Percentiles rank a stretch among this genome's conserved stretches.
These are phyloP conservation scores for Tylopilus cervinicoccineus DNA, from an alignment of 768 basidiomycete genomes.

Conservation along the genomic window DNA sequence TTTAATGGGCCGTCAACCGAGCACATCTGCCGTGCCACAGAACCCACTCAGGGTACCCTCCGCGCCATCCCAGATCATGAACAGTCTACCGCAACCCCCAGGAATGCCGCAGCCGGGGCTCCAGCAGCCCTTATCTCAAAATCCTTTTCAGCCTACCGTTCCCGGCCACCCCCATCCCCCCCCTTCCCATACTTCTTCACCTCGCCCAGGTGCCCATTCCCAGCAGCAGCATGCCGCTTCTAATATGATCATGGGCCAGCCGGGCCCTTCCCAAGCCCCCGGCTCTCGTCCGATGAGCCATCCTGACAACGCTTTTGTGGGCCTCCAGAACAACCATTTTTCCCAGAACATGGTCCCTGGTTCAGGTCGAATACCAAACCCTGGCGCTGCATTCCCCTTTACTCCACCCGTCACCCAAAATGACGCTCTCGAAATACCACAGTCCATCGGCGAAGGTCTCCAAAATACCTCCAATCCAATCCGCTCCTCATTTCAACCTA, in stretches of 20 bases:
- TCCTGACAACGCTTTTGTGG: conserved; percentile 44
- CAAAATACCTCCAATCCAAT: conserved; percentile 34
- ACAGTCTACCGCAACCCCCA: conserved; percentile 35
- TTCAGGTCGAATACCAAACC: conserved; percentile 33
- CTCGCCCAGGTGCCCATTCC: conserved; percentile 26
- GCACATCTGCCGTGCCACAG: conserved; percentile 39
- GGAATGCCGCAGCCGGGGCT: conserved; percentile 28
- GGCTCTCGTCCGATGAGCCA: conserved; percentile 40
- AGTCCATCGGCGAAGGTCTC: conserved; percentile 37
- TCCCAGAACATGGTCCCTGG: conserved; percentile 29
- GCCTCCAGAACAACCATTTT: conserved; percentile 37
- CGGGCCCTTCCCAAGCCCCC: conserved; percentile 28
- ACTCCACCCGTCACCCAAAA: conserved; percentile 48
- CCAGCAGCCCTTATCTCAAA: conserved; percentile 29
- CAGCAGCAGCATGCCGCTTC: conserved; percentile 27
- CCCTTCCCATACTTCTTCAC: conserved; percentile 28
- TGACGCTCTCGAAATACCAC: conserved; percentile 42
- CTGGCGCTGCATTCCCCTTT: conserved; percentile 39
- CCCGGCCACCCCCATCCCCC: conserved; percentile 29
- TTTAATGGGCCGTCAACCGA: conserved; percentile 40
- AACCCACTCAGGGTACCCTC: conserved; percentile 42
- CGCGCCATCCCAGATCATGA: conserved; percentile 47
- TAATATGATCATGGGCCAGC: conserved; percentile 30
- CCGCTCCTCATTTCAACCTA: conserved; percentile 45
- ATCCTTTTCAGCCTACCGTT: conserved; percentile 25